Percentiles rank a stretch among this genome's conserved stretches.
Conservation (phyloP, 106 monocot species). For the Dendrobium huoshanense region DNA sequence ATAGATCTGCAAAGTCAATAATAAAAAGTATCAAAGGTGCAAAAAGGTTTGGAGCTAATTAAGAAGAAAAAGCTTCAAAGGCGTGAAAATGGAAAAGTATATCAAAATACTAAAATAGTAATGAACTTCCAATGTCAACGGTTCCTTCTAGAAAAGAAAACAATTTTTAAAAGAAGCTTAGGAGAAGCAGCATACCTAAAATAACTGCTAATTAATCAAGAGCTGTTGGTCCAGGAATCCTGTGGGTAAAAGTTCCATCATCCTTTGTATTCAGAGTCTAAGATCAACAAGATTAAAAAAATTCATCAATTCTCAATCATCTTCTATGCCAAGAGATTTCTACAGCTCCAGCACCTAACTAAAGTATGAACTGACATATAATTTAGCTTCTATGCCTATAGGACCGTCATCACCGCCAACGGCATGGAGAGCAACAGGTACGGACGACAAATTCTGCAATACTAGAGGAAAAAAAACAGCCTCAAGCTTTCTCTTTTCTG, state of each 20-base stretch:
- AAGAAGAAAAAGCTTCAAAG: background rate
- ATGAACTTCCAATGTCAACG: background rate
- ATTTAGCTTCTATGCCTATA: conserved; percentile 39
- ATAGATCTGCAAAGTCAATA: background rate
- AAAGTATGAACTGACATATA: conserved; percentile 55
- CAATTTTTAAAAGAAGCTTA: background rate
- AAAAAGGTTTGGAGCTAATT: background rate
- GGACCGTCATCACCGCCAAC: conserved; percentile 60
- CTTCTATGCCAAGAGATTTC: background rate
- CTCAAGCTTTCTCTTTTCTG: conserved; percentile 10
- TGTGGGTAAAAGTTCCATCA: conserved; percentile 12
- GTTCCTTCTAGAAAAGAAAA: background rate
- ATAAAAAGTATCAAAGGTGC: background rate
- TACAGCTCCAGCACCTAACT: conserved; percentile 9
- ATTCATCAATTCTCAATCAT: background rate
- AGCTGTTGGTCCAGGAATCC: background rate
- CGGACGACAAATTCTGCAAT: conserved; percentile 23
- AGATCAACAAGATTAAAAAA: background rate
- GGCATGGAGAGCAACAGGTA: conserved; percentile 59
- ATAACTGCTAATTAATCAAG: background rate
- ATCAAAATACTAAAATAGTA: background rate
- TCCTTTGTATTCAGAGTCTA: background rate
- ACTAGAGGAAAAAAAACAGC: conserved; percentile 42
- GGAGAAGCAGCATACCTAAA: background rate
- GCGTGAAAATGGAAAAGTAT: background rate